A percentile compares a stretch with the other conserved stretches of the same genome.
phyloP scores from a whole-genome alignment of 2,329 filamentous ascomycete genomes.

The Fusarium burgessii region DNA sequence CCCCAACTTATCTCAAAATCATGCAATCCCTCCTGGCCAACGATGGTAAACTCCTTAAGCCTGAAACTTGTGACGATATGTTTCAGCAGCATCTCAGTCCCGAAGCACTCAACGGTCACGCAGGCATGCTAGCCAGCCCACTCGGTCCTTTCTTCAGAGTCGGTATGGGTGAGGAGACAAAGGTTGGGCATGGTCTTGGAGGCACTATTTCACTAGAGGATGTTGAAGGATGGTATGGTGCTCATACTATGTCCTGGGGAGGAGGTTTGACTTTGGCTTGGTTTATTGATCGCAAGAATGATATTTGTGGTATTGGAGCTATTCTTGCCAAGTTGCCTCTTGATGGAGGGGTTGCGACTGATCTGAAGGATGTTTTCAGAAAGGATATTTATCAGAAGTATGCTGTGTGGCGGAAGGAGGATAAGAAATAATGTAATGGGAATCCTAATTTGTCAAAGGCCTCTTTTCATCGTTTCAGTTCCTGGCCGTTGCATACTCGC shows the following conservation, averaged over 20 bases:
- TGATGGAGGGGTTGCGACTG: slow-evolving; percentile 29
- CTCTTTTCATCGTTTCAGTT: too few relatives aligned
- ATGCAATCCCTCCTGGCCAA: slow-evolving; percentile 60
- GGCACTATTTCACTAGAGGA: slow-evolving; percentile 57
- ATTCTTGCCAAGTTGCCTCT: slow-evolving; percentile 55
- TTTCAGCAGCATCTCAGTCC: slow-evolving; percentile 60
- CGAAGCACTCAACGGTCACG: slow-evolving; percentile 44
- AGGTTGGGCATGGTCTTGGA: slow-evolving; percentile 56
- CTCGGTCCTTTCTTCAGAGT: slow-evolving; percentile 53
- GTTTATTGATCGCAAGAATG: slow-evolving; percentile 63
- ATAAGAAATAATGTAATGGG: background rate
- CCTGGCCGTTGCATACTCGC: too few relatives aligned
- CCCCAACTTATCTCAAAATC: slow-evolving; percentile 57
- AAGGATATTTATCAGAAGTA: slow-evolving; percentile 56
- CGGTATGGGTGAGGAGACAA: slow-evolving; percentile 48
- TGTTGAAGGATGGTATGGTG: slow-evolving; percentile 57
- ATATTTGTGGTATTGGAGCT: slow-evolving; percentile 57
- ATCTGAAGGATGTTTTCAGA: slow-evolving; percentile 58
- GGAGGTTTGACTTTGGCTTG: slow-evolving; percentile 60
- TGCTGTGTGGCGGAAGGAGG: slow-evolving; percentile 16
- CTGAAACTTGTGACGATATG: slow-evolving; percentile 56
- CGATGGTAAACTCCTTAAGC: slow-evolving; percentile 61
- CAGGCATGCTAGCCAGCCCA: slow-evolving; percentile 48
- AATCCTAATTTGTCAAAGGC: too few relatives aligned
- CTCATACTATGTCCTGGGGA: slow-evolving; percentile 59